Conservation (phyloP, 2,329 filamentous ascomycete genomes). For the Monosporascus sp. region DNA sequence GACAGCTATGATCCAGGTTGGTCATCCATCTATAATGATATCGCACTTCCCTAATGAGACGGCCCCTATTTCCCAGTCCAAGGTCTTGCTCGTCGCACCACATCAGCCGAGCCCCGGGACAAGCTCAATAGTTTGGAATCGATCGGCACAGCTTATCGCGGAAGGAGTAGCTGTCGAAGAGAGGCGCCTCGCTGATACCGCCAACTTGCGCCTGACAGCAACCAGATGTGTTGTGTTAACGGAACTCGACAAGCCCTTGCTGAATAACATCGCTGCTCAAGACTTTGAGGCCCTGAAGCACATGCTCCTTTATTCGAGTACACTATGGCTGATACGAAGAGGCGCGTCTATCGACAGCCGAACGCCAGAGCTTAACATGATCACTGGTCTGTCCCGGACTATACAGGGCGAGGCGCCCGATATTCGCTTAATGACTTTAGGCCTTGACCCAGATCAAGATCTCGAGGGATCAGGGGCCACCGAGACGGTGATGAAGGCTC, state of each 20-base stretch:
- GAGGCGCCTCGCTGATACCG: slow-evolving; percentile 14
- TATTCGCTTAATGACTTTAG: slow-evolving; percentile 39
- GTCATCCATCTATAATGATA: too few species aligned
- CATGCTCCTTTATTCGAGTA: slow-evolving; percentile 19
- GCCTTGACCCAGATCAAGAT: slow-evolving; percentile 35
- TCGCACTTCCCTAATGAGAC: too few species aligned
- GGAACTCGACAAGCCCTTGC: slow-evolving; percentile 23
- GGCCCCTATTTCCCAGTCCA: too few species aligned
- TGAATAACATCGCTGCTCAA: slow-evolving; percentile 15
- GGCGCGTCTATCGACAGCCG: slow-evolving; percentile 19
- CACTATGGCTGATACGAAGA: slow-evolving; percentile 21
- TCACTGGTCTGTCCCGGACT: slow-evolving; percentile 39
- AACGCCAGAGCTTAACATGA: slow-evolving; percentile 34
- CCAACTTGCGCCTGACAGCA: slow-evolving; percentile 14
- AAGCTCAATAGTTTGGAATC: too few species aligned
- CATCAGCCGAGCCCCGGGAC: too few species aligned
- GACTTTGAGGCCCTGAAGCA: slow-evolving; percentile 21
- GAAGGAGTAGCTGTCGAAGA: slow-evolving; percentile 16
- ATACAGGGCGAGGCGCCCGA: slow-evolving; percentile 41
- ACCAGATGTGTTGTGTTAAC: slow-evolving; percentile 21
- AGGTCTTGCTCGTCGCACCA: too few species aligned
- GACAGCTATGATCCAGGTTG: too few species aligned
- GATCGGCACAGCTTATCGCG: too few species aligned
- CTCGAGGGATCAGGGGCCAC: slow-evolving; percentile 30
- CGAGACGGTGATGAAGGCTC: slow-evolving; percentile 26